These are phyloP conservation scores for Chrysanthemum makinoi DNA, from an alignment of 129 eudicot genomes.

Conservation along the genomic window DNA sequence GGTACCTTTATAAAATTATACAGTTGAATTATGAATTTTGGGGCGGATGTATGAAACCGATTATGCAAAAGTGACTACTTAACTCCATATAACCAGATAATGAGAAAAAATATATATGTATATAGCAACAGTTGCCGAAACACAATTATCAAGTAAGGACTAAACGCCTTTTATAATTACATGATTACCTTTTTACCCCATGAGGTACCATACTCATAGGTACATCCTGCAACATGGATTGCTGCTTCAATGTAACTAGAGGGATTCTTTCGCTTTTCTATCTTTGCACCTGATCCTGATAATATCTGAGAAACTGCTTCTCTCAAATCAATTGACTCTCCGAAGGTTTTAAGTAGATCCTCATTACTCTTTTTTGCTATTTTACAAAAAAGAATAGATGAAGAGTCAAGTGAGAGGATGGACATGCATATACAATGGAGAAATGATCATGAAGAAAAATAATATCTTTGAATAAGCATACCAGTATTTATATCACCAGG, in stretches of 20 bases:
- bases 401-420: neutral
- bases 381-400: neutral
- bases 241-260: constrained; percentile 38
- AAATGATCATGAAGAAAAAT: neutral
- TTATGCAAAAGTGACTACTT: too few species aligned
- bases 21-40: too few species aligned
- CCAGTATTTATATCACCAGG: constrained; percentile 37
- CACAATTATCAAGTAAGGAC: too few species aligned
- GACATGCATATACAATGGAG: neutral
- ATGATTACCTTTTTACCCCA: constrained; percentile 57
- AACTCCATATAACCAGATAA: too few species aligned
- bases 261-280: constrained; percentile 9
- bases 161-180: neutral
- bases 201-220: constrained; percentile 52
- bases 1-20: too few species aligned
- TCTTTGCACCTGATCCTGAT: constrained; percentile 21
- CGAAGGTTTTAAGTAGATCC: constrained; percentile 39
- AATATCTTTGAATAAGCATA: neutral
- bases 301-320: constrained; percentile 31
- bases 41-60: too few species aligned
- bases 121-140: too few species aligned
- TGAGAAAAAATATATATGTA: too few species aligned
- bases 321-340: constrained; percentile 37
- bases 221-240: constrained; percentile 38
- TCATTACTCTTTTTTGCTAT: constrained; percentile 22